Percentiles rank a stretch among this genome's conserved stretches.
Conservation (phyloP, 176 grass and related monocot species). For the Eragrostis nindensis region DNA sequence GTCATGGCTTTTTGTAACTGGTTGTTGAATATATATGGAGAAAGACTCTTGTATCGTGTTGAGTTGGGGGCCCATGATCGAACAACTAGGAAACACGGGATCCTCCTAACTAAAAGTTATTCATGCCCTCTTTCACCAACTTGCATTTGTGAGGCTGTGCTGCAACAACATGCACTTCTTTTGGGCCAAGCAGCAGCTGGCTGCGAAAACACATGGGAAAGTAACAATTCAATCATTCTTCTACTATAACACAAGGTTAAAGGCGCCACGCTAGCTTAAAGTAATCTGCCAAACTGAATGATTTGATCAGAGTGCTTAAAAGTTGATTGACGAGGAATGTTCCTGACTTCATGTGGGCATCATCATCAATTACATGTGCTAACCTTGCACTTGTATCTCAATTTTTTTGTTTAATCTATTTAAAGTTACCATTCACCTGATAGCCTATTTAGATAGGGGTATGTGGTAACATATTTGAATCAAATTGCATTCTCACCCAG, state of each 20-base stretch:
- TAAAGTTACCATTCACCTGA: background rate
- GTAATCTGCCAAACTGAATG: constrained; percentile 10
- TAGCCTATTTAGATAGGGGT: background rate
- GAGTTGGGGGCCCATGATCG: background rate
- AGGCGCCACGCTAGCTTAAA: constrained; percentile 40
- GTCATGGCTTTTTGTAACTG: background rate
- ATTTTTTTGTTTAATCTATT: background rate
- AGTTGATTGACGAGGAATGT: constrained; percentile 5
- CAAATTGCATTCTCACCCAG: background rate
- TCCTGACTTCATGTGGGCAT: background rate
- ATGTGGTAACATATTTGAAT: background rate
- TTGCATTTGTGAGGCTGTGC: background rate
- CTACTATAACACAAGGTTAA: constrained; percentile 19
- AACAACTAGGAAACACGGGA: background rate
- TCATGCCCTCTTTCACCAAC: constrained; percentile 16
- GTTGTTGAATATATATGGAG: background rate
- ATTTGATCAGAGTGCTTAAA: constrained; percentile 16
- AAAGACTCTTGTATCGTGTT: background rate
- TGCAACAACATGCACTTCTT: constrained; percentile 1
- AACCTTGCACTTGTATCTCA: background rate
- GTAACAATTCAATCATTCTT: constrained; percentile 29
- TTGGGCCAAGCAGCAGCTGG: constrained; percentile 39
- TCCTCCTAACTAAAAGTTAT: constrained; percentile 2
- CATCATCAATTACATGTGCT: background rate
- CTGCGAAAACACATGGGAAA: constrained; percentile 21